Base-by-base conservation (phyloP, 345 rosid genomes). In the Salix purpurea region DNA sequence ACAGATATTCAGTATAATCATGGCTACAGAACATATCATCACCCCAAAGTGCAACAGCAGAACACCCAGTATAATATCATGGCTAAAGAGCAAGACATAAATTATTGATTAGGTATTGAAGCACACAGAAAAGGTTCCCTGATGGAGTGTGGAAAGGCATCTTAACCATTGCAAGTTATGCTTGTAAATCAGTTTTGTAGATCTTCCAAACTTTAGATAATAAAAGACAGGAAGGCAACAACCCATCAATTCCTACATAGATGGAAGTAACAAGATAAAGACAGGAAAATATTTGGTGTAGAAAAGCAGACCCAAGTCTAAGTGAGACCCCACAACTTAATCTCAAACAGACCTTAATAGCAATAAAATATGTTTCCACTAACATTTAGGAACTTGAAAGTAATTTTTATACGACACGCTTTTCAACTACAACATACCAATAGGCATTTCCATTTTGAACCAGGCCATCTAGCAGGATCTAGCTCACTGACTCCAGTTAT, bases 371-470 rank as follows among this genome's bases (percentile, higher is more conserved):
- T 2, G 7, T 67, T 37, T 54, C 28, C 24, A 39, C 26, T 21
- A 14, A 42, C 24, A 15, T 32, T 24, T 10, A 54, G 54, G 70
- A 32, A 50, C 19, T 58, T 58, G 50, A 19, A 58, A 56, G 26
- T 15, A 40, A 18, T 12, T 67, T 58, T 56, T 40, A 68, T 36
- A 69, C 15, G n/a, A 23, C 30, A 23, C 30, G 60, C 34, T 56
- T 52, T 56, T 26, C 18, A 15, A 50, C 46, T 70, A 46, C 30
- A 3, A 68, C 79, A 65, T 88, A 95, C 99, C 92, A 77, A 39
- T 67, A 96, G 90, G 84, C 97, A 91, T 87, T 92, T 88, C 99
- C 99, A 96, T 85, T 92, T 96, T 19, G 99, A 96, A 75, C 90
- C 88, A 74, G 95, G 91, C 99, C 99, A 96, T 80, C 98, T 83